Evolutionary conservation across 192 early-diverging fungal species (phyloP), one percentile per base, ranked within the genome.

Genomic region (Glomus cerebriforme): DNA sequence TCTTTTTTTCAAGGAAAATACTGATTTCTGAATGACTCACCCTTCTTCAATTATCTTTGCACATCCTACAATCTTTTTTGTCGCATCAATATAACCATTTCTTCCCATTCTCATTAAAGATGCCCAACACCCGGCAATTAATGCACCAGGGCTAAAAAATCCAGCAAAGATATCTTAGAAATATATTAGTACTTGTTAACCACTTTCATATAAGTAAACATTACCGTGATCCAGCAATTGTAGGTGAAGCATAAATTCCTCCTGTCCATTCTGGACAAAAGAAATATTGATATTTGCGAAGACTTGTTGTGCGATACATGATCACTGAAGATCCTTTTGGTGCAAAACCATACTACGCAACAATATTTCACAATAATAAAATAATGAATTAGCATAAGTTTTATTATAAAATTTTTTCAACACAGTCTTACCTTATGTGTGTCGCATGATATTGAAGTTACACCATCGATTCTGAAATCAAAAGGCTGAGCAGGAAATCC

Each of bases 71-170:
- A 99, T 97, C 45, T 94, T 79, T 71, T 88, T 91, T 73, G 93
- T 93, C 29, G 92, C 83, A 74, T 93, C 86, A 34, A 98, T 85
- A 81, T 99, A 99, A 1, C 97, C 97, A 24, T 86, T 82, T 75
- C 91, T 88, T 45, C 97, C 97, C 83, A 96, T 91, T 65, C 92
- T 90, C 84, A 96, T 87, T 89, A 99, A 83, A 19, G 97, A 92
- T 1, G 97, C 88, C 96, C 96, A 99, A 87, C 96, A 98, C 32
- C 94, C 96, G 13, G 97, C 97, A 87, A 97, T 93, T 68, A 99
- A 87, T 2, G 96, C 92, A 45, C 97, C 97, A 37, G 94, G 93
- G 29, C 92, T 85, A 75, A 37, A 60, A 24, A 59, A 27, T 13
- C 47, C 13, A 54, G 1, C 17, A 35, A 37, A 58, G 27, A 24